Evolutionary conservation across 768 basidiomycete genomes (phyloP), one percentile per base, ranked within the genome.

Genomic region (Cyathus striatus): DNA sequence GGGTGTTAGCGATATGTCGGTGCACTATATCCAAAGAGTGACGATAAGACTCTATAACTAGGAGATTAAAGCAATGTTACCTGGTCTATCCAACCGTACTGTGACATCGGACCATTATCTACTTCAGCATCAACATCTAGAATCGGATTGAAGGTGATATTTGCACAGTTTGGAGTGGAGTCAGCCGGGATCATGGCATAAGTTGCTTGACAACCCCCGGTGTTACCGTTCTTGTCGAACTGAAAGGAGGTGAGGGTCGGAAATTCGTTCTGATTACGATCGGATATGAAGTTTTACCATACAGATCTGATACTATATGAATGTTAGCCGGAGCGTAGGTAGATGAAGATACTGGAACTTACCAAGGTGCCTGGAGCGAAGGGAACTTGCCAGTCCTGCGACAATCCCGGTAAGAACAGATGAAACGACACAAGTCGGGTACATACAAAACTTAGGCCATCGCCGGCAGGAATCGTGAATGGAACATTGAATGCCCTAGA

Each of bases 281-380:
- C 36, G 13, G 22, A 25, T 1, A 20, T 24, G 18, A 30, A 20
- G n/a, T 17, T 9, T 10, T 32, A 38, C 79, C 80, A 83, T 82
- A 65, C 81, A 83, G 51, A 79, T 76, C 65, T 82, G 79, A 56
- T 79, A 83, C 74, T 79, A n/a, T n/a, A n/a, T n/a, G n/a, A n/a
- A n/a, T n/a, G n/a, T n/a, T n/a, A n/a, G n/a, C n/a, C n/a, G n/a
- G n/a, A n/a, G 24, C 25, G 16, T 39, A 22, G n/a, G 10, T 5
- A 27, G 18, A 48, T 37, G n/a, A n/a, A n/a, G 14, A 6, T 13
- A 13, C 26, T 36, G 18, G 24, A 16, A 52, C 65, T 48, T 43
- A 78, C 77, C 58, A 68, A 62, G 23, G 81, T 81, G 5, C 73
- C 79, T 1, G 80, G 79, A 4, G 63, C 58, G 48, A 78, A 83